Conservation (phyloP, 306 rosid genomes). For the Lathyrus oleraceus region DNA sequence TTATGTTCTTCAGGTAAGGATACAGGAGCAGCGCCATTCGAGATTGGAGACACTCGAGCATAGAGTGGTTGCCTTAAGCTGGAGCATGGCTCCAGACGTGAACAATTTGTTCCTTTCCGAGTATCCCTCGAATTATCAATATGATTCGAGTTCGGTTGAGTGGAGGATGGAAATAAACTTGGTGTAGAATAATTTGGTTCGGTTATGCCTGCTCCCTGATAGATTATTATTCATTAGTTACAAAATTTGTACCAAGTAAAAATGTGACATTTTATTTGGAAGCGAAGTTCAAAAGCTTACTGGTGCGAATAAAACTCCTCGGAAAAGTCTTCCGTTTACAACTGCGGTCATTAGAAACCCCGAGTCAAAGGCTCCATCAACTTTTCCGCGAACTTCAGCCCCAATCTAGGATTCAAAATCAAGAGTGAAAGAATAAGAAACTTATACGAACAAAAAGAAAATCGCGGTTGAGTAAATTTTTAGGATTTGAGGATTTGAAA, state of each 20-base stretch:
- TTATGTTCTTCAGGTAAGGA: slow-evolving; percentile 52
- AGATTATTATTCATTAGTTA: slow-evolving; percentile 1
- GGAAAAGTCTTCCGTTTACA: slow-evolving; percentile 66
- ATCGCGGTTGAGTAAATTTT: not conserved
- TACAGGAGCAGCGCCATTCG: slow-evolving; percentile 38
- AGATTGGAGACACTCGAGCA: slow-evolving; percentile 44
- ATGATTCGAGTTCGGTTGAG: slow-evolving; percentile 46
- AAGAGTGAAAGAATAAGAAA: slow-evolving; percentile 6
- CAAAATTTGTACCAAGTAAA: not conserved
- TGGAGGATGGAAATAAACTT: slow-evolving; percentile 22
- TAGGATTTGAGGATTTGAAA: slow-evolving; percentile 5
- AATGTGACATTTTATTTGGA: not conserved
- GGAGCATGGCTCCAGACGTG: slow-evolving; percentile 34
- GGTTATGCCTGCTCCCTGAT: slow-evolving; percentile 58
- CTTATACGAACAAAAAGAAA: not conserved
- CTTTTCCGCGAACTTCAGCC: slow-evolving; percentile 81
- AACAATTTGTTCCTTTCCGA: slow-evolving; percentile 39
- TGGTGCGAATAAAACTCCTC: slow-evolving; percentile 89
- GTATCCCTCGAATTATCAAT: slow-evolving; percentile 36
- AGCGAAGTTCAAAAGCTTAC: slow-evolving; percentile 50
- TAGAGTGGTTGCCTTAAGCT: slow-evolving; percentile 44
- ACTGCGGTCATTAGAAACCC: slow-evolving; percentile 82
- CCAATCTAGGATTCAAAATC: slow-evolving; percentile 62
- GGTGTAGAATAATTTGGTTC: slow-evolving; percentile 42
- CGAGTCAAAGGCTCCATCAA: slow-evolving; percentile 86